Evolutionary conservation across 148 eudicot species (phyloP).

Genomic region (Cornus florida): DNA sequence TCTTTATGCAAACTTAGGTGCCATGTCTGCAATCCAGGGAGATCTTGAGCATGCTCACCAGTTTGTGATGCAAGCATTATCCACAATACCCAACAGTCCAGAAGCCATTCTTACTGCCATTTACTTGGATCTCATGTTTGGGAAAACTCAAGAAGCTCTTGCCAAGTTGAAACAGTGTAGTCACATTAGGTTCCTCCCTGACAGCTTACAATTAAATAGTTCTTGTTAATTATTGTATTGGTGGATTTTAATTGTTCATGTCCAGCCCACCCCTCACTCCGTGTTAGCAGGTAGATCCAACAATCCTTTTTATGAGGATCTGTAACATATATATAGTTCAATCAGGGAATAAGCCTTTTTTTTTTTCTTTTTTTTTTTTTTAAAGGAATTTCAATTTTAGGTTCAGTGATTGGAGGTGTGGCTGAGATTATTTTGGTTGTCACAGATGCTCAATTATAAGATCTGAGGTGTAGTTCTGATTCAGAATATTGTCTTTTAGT

Average conservation of each 20-base stretch:
- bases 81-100: conserved; percentile 48
- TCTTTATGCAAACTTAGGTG: conserved; percentile 66
- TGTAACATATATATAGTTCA: conserved; percentile 90
- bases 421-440: conserved; percentile 29
- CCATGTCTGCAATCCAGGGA: conserved; percentile 57
- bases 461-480: conserved; percentile 35
- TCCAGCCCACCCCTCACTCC: conserved; percentile 39
- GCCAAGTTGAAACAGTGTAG: conserved; percentile 62
- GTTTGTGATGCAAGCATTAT: conserved; percentile 49
- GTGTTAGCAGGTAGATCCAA: conserved; percentile 53
- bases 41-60: conserved; percentile 66
- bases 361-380: neutral
- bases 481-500: conserved; percentile 17
- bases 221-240: conserved; percentile 34
- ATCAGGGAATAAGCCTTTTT: conserved; percentile 53
- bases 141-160: conserved; percentile 60
- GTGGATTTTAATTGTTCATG: conserved; percentile 21
- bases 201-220: conserved; percentile 35
- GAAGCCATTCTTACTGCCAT: conserved; percentile 66
- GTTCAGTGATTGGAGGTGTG: conserved; percentile 35
- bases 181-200: conserved; percentile 54
- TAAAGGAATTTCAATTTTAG: conserved; percentile 18
- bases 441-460: conserved; percentile 26
- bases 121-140: conserved; percentile 65
- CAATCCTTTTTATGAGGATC: conserved; percentile 41